Conservation (phyloP, 257 asterid species). For the Solanum habrochaites region DNA sequence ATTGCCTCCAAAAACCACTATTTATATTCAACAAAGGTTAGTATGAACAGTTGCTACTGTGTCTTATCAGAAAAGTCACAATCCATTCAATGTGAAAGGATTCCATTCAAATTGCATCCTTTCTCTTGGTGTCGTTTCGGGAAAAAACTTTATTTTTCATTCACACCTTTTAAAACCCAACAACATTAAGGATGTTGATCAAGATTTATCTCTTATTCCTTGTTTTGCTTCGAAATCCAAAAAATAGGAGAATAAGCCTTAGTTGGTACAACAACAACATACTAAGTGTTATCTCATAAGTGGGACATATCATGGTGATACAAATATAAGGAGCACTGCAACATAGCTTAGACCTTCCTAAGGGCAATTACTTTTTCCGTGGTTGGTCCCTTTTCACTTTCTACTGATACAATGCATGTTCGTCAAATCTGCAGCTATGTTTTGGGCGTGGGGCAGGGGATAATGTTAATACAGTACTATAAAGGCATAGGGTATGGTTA, state of each 20-base stretch:
- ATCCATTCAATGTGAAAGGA: neutral
- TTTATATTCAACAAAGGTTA: neutral
- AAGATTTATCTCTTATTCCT: neutral
- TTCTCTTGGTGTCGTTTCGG: neutral
- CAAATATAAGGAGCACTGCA: neutral
- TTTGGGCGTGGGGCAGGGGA: neutral
- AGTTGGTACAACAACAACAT: neutral
- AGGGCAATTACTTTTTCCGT: neutral
- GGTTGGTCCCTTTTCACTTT: neutral
- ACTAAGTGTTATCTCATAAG: neutral
- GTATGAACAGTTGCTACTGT: neutral
- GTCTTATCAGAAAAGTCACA: neutral
- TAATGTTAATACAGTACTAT: neutral
- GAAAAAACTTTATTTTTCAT: too few species aligned
- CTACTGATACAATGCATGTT: neutral
- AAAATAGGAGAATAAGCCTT: neutral
- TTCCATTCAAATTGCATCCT: neutral
- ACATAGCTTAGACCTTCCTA: neutral
- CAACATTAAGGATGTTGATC: neutral
- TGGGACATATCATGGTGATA: neutral
- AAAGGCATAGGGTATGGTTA: neutral
- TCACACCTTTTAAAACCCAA: neutral
- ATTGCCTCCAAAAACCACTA: conserved; percentile 73
- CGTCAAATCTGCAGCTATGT: neutral
- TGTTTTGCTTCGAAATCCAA: neutral